These are phyloP conservation scores for Xylariaceae sp. DNA, from an alignment of 2,329 filamentous ascomycete species.

Conservation along the genomic window DNA sequence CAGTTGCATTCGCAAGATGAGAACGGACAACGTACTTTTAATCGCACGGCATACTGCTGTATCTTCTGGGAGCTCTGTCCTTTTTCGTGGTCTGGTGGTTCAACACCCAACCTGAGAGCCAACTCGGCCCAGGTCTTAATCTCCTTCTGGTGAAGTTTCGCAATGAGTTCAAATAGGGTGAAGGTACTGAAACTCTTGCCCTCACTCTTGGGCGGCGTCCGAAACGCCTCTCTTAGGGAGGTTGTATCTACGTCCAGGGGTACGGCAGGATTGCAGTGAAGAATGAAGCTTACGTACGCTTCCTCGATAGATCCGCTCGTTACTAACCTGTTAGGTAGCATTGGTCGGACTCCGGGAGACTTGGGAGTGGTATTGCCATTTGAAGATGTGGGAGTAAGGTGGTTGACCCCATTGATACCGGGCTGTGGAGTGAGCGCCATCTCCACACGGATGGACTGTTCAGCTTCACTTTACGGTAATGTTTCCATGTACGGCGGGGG, in stretches of 20 bases:
- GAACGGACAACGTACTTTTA: constrained; percentile 68
- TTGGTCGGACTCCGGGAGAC: constrained; percentile 36
- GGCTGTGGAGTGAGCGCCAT: constrained; percentile 41
- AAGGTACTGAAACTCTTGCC: constrained; percentile 85
- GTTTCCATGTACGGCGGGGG: constrained; percentile 25
- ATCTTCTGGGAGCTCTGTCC: constrained; percentile 92
- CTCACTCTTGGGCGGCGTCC: constrained; percentile 82
- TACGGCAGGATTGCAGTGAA: constrained; percentile 89
- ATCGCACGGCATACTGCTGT: constrained; percentile 88
- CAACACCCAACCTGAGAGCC: constrained; percentile 85
- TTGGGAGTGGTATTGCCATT: constrained; percentile 39
- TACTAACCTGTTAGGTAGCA: constrained; percentile 72
- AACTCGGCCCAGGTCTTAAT: constrained; percentile 94
- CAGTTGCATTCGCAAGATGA: constrained; percentile 44
- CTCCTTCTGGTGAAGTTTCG: constrained; percentile 78
- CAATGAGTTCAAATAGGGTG: constrained; percentile 77
- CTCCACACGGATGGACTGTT: constrained; percentile 27
- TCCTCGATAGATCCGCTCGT: constrained; percentile 76
- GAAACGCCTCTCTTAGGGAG: constrained; percentile 77
- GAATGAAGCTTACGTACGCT: constrained; percentile 82
- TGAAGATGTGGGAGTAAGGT: constrained; percentile 38
- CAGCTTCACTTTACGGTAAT: constrained; percentile 17
- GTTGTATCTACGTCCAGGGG: constrained; percentile 71
- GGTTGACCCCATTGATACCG: constrained; percentile 37
- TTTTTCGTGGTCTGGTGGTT: constrained; percentile 80